These are phyloP conservation scores for Asterochloris erici DNA, from an alignment of 139 green algal species.

Conservation along the genomic window DNA sequence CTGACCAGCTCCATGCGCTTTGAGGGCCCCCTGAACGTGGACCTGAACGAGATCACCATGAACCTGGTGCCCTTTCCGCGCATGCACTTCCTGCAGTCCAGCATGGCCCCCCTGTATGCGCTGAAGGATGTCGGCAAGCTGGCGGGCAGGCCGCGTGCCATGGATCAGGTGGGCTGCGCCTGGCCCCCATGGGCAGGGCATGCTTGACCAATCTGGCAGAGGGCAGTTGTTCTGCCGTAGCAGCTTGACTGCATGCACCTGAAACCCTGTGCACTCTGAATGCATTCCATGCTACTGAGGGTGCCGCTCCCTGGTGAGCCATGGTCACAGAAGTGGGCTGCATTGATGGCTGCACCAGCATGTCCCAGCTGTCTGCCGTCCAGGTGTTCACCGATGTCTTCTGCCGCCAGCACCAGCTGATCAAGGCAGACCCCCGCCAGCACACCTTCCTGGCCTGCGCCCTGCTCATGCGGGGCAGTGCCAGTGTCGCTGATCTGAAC, in stretches of 20 bases:
- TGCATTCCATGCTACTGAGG: neutral
- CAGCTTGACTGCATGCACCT: neutral
- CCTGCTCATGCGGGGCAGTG: constrained; percentile 59
- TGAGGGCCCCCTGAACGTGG: constrained; percentile 66
- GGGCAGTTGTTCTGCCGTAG: too few species aligned
- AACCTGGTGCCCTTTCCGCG: constrained; percentile 75
- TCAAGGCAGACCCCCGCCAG: constrained; percentile 51
- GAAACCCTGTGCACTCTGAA: neutral
- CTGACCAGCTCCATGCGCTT: constrained; percentile 73
- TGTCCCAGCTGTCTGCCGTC: neutral
- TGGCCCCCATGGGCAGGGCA: neutral
- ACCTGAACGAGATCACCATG: constrained; percentile 83
- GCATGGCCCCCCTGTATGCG: constrained; percentile 51
- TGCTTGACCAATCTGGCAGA: neutral
- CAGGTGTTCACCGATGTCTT: constrained; percentile 73
- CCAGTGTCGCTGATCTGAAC: constrained; percentile 61
- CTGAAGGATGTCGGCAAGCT: constrained; percentile 32
- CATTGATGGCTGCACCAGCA: too few species aligned
- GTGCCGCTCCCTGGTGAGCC: too few species aligned
- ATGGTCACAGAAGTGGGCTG: too few species aligned
- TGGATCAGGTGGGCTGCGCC: constrained; percentile 52
- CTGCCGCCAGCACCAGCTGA: constrained; percentile 55
- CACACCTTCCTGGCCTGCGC: constrained; percentile 69
- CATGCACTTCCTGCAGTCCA: constrained; percentile 77
- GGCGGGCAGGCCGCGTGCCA: constrained; percentile 22